Conservation (phyloP, 768 basidiomycete genomes). For the Melanogaster broomeanus region DNA sequence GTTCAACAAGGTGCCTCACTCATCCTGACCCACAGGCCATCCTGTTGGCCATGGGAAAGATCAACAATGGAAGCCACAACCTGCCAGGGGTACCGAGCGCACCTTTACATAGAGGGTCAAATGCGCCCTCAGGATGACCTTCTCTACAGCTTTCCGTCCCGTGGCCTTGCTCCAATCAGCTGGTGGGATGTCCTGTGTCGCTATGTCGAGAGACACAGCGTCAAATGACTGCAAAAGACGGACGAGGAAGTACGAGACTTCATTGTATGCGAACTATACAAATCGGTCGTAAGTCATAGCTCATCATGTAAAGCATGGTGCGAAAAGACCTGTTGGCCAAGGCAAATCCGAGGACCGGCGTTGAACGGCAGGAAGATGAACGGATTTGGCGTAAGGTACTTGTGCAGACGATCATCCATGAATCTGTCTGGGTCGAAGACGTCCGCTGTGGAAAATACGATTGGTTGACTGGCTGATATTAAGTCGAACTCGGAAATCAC, state of each 20-base stretch:
- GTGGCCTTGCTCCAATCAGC: slow-evolving; percentile 33
- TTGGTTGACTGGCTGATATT: neutral
- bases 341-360: slow-evolving; percentile 65
- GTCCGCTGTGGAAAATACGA: slow-evolving; percentile 14
- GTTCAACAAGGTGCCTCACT: slow-evolving; percentile 13
- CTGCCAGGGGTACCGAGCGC: slow-evolving; percentile 8
- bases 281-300: neutral
- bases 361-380: slow-evolving; percentile 75
- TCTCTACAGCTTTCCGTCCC: slow-evolving; percentile 42
- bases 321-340: slow-evolving; percentile 45
- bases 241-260: slow-evolving; percentile 54
- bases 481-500: slow-evolving; percentile 6
- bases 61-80: neutral
- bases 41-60: slow-evolving; percentile 3
- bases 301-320: neutral
- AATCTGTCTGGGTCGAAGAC: slow-evolving; percentile 68
- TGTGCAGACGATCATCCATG: slow-evolving; percentile 55
- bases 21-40: slow-evolving; percentile 29
- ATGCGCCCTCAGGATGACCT: slow-evolving; percentile 39
- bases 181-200: slow-evolving; percentile 36
- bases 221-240: slow-evolving; percentile 53
- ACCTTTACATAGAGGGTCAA: slow-evolving; percentile 47
- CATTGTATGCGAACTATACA: slow-evolving; percentile 55
- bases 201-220: slow-evolving; percentile 38
- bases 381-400: slow-evolving; percentile 57